Percentiles rank a stretch among this genome's conserved stretches.
Evolutionary conservation across 805 yeast genomes (phyloP).

Genomic region (Starmerella bombi): DNA sequence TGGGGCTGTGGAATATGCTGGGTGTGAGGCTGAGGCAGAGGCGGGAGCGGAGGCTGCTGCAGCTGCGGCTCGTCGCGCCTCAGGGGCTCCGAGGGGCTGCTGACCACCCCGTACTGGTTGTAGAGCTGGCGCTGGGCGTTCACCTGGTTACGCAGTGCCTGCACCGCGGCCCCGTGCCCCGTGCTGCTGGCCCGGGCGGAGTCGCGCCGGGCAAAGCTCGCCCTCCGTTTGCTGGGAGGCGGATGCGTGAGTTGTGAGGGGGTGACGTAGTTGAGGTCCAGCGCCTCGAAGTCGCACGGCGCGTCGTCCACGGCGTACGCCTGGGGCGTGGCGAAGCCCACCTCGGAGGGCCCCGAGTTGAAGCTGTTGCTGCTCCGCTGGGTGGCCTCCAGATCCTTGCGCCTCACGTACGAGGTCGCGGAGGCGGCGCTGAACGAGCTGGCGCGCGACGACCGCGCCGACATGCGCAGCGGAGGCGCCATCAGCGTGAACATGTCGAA

Average conservation of each 20-base stretch:
- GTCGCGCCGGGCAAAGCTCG: neutral
- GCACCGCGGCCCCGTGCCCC: slow-evolving; percentile 4
- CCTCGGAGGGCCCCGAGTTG: slow-evolving; percentile 44
- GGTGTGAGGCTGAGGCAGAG: neutral
- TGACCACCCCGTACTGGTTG: neutral
- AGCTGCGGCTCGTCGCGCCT: neutral
- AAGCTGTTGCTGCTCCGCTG: slow-evolving; percentile 13
- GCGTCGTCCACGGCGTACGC: slow-evolving; percentile 26
- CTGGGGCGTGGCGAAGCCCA: slow-evolving; percentile 75
- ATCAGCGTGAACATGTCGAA: slow-evolving; percentile 10
- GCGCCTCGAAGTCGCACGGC: slow-evolving; percentile 8
- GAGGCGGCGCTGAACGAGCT: slow-evolving; percentile 52
- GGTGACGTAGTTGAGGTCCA: slow-evolving; percentile 9
- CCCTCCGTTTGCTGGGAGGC: neutral
- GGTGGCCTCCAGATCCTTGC: slow-evolving; percentile 29
- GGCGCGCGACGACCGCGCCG: slow-evolving; percentile 17
- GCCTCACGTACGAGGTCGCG: slow-evolving; percentile 45
- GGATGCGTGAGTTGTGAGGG: slow-evolving; percentile 5
- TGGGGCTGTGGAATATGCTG: neutral
- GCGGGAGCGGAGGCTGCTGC: neutral
- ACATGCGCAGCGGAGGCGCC: slow-evolving; percentile 13
- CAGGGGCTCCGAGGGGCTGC: neutral
- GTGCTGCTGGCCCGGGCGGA: neutral
- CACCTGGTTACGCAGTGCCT: slow-evolving; percentile 9
- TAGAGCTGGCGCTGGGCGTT: slow-evolving; percentile 6